These are phyloP conservation scores for Euphorbia schlechtendalii DNA, from an alignment of 441 rosid species.

Conservation along the genomic window DNA sequence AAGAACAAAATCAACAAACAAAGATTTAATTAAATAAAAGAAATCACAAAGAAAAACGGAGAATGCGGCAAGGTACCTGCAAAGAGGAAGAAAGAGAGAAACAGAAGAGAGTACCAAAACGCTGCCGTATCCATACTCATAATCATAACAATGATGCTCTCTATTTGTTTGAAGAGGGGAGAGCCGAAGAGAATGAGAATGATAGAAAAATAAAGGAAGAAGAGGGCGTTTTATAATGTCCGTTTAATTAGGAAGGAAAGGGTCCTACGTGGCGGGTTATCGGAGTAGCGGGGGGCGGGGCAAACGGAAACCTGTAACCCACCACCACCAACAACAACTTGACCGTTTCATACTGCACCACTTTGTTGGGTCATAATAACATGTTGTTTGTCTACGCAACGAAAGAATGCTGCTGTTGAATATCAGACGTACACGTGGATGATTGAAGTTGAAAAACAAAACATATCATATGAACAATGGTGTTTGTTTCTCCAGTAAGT, in stretches of 20 bases:
- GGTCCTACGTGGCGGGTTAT: constrained; percentile 5
- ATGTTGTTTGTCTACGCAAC: no score
- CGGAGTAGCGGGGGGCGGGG: neutral
- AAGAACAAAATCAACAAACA: neutral
- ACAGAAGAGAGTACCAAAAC: constrained; percentile 15
- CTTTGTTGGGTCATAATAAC: no score
- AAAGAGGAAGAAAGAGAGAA: constrained; percentile 22
- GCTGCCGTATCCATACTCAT: constrained; percentile 4
- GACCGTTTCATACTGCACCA: constrained; percentile 9
- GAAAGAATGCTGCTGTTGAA: no score
- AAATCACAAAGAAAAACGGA: neutral
- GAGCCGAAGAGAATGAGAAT: neutral
- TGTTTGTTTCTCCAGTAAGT: neutral
- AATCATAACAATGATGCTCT: no score
- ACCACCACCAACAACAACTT: constrained; percentile 14
- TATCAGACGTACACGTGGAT: constrained; percentile 14
- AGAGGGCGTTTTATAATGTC: no score
- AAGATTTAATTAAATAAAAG: neutral
- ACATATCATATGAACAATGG: neutral
- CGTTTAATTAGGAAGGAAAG: neutral
- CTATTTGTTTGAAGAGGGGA: no score
- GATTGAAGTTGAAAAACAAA: neutral
- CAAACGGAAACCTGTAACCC: constrained; percentile 1
- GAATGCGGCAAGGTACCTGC: constrained; percentile 30
- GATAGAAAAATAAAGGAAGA: neutral